Evolutionary conservation across 2,329 filamentous ascomycete species (phyloP).

Genomic region (Fusarium buharicum): DNA sequence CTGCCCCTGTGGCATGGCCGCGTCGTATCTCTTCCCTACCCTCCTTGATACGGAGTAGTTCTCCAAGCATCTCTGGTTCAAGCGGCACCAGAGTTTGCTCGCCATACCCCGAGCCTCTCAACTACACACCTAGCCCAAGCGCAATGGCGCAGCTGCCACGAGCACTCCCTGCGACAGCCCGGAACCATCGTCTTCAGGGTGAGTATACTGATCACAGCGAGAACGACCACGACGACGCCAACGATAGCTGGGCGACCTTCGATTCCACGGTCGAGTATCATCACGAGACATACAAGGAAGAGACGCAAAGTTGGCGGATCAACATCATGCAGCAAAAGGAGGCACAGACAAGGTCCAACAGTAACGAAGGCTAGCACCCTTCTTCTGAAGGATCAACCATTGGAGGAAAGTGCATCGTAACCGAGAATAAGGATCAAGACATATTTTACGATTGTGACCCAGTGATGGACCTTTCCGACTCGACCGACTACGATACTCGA

Average conservation of each 20-base stretch:
- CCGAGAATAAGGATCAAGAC: conserved; percentile 18
- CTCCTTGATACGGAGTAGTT: conserved; percentile 49
- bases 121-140: conserved; percentile 42
- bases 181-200: conserved; percentile 61
- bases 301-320: background rate
- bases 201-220: conserved; percentile 54
- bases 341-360: background rate
- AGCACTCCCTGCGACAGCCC: conserved; percentile 25
- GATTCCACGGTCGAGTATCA: conserved; percentile 27
- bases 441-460: conserved; percentile 34
- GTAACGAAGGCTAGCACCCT: conserved; percentile 38
- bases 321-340: background rate
- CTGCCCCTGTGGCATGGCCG: conserved; percentile 55
- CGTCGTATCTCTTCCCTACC: conserved; percentile 57
- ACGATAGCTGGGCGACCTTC: conserved; percentile 17
- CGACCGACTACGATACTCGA: conserved; percentile 17
- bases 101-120: conserved; percentile 55
- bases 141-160: conserved; percentile 36
- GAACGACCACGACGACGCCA: conserved; percentile 39
- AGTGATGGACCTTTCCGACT: conserved; percentile 19
- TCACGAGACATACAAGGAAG: conserved; percentile 7
- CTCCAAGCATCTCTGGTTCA: conserved; percentile 39
- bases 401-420: background rate
- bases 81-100: conserved; percentile 48
- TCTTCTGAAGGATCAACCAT: conserved; percentile 15